Evolutionary conservation across 2,329 filamentous ascomycete species (phyloP), one percentile per base, ranked within the genome.

Genomic region (Curvularia sp.): DNA sequence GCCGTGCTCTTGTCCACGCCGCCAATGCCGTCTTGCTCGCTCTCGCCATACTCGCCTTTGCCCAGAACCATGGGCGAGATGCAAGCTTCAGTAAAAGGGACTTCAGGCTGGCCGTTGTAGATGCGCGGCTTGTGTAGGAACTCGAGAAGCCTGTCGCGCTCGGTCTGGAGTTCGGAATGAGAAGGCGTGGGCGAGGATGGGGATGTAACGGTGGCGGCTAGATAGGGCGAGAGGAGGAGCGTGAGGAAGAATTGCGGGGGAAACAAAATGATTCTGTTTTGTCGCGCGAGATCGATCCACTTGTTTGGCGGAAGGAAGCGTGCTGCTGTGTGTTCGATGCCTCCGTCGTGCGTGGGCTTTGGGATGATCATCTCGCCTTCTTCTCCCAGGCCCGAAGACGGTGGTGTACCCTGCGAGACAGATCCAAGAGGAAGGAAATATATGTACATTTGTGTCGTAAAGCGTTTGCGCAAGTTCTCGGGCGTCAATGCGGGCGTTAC

Each of bases 381-480:
- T 39, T 70, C 64, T 67, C 66, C 70, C 27, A 55, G 57, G 50
- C 63, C 70, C 0, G 63, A 55, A 10, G n/a, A 70, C 10, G 64
- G 80, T 73, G 65, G 80, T 5, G 65, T 66, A 27, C 53, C 54
- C n/a, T 43, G 34, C 7, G 69, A 69, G 1, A 58, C 46, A 13
- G 78, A 75, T 10, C 67, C 63, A 5, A 88, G 78, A 0, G 93
- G 93, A 2, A 97, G 83, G 77, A 96, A 89, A 78, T 97, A 97
- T 10, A 98, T 77, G 78, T 98, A 99, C 94, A 98, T 98, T 74
- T 97, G 93, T 0, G 94, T 97, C 0, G 91, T 92, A 79, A 96
- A 99, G 45, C 95, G 86, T 68, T 89, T 92, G 0, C 87, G 85
- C 1, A 89, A 80, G 60, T 85, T 87, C 0, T 81, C 77, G 0